Conservation (phyloP, 2,329 filamentous ascomycete species). For the Aspergillus sp. region DNA sequence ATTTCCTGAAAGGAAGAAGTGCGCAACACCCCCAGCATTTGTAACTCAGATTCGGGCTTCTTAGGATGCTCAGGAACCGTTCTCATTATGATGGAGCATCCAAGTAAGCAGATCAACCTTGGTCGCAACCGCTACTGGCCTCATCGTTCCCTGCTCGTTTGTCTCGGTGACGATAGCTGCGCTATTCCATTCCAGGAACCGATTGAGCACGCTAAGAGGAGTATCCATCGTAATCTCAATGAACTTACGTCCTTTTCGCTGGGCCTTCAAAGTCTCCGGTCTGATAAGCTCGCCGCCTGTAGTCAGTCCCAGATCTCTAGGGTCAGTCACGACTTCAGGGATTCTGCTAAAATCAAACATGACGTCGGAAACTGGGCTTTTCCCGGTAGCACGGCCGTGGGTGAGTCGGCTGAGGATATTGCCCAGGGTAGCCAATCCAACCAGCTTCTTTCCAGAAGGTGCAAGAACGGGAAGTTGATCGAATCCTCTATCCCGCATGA, state of each 20-base stretch:
- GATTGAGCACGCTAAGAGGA: slow-evolving; percentile 70
- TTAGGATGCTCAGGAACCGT: slow-evolving; percentile 4
- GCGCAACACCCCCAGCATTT: no score
- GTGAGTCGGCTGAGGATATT: slow-evolving; percentile 90
- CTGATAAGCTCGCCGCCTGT: slow-evolving; percentile 13
- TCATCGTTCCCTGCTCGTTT: slow-evolving; percentile 53
- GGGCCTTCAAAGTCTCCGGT: slow-evolving; percentile 26
- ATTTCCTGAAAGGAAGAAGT: neutral
- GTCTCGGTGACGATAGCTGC: slow-evolving; percentile 89
- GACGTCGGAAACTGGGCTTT: slow-evolving; percentile 71
- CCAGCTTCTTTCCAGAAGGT: slow-evolving; percentile 62
- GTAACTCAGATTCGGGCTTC: no score
- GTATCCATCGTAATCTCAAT: slow-evolving; percentile 93
- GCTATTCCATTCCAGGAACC: slow-evolving; percentile 97
- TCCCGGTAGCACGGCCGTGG: slow-evolving; percentile 66
- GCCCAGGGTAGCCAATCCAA: slow-evolving; percentile 88
- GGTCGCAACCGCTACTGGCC: slow-evolving; percentile 83
- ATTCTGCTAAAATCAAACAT: slow-evolving; percentile 96
- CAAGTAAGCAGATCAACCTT: slow-evolving; percentile 94
- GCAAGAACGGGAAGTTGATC: slow-evolving; percentile 91
- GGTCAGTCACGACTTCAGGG: slow-evolving; percentile 85
- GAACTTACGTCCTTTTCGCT: slow-evolving; percentile 60
- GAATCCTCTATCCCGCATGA: slow-evolving; percentile 96
- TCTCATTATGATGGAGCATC: slow-evolving; percentile 63
- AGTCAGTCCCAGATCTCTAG: slow-evolving; percentile 52